Percentiles rank a stretch among this genome's conserved stretches.
phyloP scores from a whole-genome alignment of 805 yeast species.

The Yarrowia keelungensis region DNA sequence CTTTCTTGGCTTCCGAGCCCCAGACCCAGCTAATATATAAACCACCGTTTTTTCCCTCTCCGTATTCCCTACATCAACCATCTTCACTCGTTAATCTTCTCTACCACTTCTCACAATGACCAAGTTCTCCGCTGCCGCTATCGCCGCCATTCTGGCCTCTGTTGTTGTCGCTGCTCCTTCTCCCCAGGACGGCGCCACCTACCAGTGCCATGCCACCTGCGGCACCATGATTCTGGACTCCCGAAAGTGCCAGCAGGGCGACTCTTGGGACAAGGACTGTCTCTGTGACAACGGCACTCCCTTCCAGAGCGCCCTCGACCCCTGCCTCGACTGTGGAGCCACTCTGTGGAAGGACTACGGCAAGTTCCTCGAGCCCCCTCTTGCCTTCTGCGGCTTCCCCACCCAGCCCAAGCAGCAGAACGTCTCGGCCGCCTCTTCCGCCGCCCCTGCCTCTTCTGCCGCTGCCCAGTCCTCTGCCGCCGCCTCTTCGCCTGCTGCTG shows the following conservation, averaged over 20 bases:
- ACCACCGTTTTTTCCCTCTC: neutral
- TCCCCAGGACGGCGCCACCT: constrained; percentile 29
- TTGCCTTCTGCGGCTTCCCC: constrained; percentile 26
- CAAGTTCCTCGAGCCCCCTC: constrained; percentile 32
- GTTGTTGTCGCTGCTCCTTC: constrained; percentile 61
- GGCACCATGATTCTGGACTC: constrained; percentile 30
- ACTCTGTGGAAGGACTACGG: constrained; percentile 39
- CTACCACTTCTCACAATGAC: constrained; percentile 13
- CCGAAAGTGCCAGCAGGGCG: constrained; percentile 29
- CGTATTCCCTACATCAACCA: neutral
- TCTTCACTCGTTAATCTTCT: constrained; percentile 29
- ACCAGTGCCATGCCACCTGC: constrained; percentile 38
- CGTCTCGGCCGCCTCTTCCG: neutral
- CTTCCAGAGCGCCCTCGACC: constrained; percentile 4
- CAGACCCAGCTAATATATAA: constrained; percentile 21
- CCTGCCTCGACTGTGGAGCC: constrained; percentile 22
- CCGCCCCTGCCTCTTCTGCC: constrained; percentile 17
- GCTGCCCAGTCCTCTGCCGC: neutral
- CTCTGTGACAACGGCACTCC: constrained; percentile 15
- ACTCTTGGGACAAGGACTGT: constrained; percentile 26
- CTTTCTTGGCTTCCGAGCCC: no score
- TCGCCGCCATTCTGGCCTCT: constrained; percentile 61
- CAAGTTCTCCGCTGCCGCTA: constrained; percentile 54
- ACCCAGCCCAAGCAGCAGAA: constrained; percentile 32
- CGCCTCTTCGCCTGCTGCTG: neutral